These are phyloP conservation scores for Buxus sempervirens DNA, from an alignment of 164 flowering plant genomes.

Conservation along the genomic window DNA sequence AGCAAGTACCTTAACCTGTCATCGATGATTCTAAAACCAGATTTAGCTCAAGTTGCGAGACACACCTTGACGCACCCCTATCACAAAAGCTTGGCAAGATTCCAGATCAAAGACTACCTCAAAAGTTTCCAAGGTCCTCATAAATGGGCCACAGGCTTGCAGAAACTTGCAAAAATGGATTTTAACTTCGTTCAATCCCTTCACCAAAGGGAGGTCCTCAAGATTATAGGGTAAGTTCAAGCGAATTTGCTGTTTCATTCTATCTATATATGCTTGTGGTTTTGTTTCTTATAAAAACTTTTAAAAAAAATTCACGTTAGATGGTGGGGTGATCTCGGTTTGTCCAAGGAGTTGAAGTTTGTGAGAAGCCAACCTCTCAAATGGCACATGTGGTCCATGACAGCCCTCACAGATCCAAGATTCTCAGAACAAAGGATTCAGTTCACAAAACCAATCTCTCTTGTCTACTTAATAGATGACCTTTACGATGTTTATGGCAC, in stretches of 20 bases:
- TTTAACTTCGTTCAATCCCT: constrained; percentile 25
- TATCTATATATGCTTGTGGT: too few species aligned
- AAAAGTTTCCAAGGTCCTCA: background rate
- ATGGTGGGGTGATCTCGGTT: constrained; percentile 59
- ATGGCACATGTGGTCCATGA: constrained; percentile 53
- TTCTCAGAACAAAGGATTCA: constrained; percentile 39
- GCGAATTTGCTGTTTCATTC: too few species aligned
- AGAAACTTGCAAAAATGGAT: constrained; percentile 38
- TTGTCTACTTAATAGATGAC: constrained; percentile 59
- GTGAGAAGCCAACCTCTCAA: constrained; percentile 52
- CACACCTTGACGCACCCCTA: constrained; percentile 32
- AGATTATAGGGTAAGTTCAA: constrained; percentile 36
- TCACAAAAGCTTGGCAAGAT: constrained; percentile 42
- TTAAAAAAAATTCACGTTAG: constrained; percentile 14
- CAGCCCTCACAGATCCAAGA: constrained; percentile 29
- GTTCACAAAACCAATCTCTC: constrained; percentile 45
- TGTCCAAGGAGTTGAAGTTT: constrained; percentile 36
- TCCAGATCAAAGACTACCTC: constrained; percentile 19
- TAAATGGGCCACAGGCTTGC: constrained; percentile 12
- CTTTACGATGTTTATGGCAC: constrained; percentile 57
- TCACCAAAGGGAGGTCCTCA: constrained; percentile 36
- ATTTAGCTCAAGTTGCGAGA: constrained; percentile 17
- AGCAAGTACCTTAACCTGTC: constrained; percentile 22
- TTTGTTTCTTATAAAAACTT: background rate
- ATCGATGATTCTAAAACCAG: background rate